Conservation (phyloP, 306 rosid species). For the Morella rubra region DNA sequence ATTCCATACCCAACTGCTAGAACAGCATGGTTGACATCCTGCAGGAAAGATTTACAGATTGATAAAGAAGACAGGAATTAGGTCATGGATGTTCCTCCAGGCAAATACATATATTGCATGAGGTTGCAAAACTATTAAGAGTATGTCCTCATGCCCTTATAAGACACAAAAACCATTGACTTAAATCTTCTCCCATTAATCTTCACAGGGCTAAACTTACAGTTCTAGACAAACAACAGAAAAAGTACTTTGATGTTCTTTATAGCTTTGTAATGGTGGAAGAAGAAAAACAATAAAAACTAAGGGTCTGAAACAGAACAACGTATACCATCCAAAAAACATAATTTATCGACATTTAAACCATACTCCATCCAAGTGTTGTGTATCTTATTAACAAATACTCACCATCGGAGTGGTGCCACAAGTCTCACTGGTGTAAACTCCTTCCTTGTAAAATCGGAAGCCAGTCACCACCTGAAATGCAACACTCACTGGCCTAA, state of each 20-base stretch:
- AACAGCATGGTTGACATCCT: constrained; percentile 99
- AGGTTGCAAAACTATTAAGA: no score
- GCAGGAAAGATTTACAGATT: constrained; percentile 31
- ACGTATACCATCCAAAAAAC: neutral
- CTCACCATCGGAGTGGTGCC: constrained; percentile 73
- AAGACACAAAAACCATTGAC: neutral
- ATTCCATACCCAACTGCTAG: constrained; percentile 94
- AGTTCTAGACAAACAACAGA: neutral
- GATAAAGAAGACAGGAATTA: constrained; percentile 6
- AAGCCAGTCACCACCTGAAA: constrained; percentile 61
- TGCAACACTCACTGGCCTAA: constrained; percentile 91
- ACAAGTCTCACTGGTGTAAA: constrained; percentile 69
- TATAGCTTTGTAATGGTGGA: neutral
- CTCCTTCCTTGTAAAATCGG: constrained; percentile 68
- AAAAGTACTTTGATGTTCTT: neutral
- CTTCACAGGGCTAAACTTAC: neutral
- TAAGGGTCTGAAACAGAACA: neutral
- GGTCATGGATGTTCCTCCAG: neutral
- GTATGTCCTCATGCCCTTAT: no score
- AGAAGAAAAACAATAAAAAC: neutral
- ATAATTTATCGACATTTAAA: neutral
- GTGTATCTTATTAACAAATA: constrained; percentile 2
- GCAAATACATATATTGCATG: neutral
- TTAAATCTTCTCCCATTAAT: neutral
- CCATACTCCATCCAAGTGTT: neutral